phyloP scores from a whole-genome alignment of 2,329 filamentous ascomycete genomes.

The Emergomyces pasteurianus region DNA sequence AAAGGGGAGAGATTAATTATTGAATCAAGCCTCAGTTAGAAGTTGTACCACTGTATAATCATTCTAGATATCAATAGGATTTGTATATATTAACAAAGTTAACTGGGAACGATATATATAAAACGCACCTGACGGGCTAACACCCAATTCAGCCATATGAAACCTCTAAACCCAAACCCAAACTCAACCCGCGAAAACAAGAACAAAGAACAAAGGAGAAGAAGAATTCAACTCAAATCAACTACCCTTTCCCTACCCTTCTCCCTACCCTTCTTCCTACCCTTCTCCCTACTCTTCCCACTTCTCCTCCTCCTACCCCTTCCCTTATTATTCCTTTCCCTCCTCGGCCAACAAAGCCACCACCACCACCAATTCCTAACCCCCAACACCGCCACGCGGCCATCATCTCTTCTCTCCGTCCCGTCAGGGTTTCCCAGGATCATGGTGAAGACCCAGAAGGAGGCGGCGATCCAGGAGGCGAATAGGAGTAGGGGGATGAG shows the following conservation, averaged over 20 bases:
- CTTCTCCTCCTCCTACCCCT: background rate
- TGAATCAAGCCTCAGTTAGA: no score
- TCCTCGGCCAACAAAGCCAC: slow-evolving; percentile 32
- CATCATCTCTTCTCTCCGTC: slow-evolving; percentile 48
- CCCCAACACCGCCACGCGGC: slow-evolving; percentile 46
- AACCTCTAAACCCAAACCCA: background rate
- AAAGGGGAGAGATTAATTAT: background rate
- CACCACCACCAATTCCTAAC: slow-evolving; percentile 50
- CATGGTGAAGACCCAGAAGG: slow-evolving; percentile 50
- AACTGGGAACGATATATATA: background rate
- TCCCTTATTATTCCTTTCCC: slow-evolving; percentile 4
- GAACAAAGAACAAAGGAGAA: background rate
- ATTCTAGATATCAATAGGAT: background rate
- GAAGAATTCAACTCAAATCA: background rate
- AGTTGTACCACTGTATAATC: no score
- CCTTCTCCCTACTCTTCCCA: background rate
- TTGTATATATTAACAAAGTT: background rate
- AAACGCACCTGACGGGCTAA: no score
- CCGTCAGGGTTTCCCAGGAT: slow-evolving; percentile 52
- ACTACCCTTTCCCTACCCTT: no score
- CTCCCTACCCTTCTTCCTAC: background rate
- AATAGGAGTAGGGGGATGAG: slow-evolving; percentile 45
- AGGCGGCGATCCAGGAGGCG: slow-evolving; percentile 47
- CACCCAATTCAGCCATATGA: no score
- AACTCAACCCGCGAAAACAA: background rate